phyloP scores from a whole-genome alignment of 129 eudicot species.

The Lonicera japonica region DNA sequence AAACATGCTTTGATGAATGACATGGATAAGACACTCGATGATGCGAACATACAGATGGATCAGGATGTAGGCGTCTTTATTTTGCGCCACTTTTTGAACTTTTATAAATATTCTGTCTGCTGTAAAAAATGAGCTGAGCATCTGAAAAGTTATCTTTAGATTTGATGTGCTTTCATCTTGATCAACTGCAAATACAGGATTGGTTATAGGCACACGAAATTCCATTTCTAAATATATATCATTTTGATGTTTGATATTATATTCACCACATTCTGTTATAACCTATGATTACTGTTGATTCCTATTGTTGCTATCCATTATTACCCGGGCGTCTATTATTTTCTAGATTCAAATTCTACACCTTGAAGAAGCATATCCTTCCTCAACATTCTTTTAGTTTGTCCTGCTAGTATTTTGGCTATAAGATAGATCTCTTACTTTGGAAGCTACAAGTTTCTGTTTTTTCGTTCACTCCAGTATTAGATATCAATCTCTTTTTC shows the following conservation, averaged over 20 bases:
- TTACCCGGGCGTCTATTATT: background rate
- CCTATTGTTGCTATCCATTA: background rate
- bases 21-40: slow-evolving; percentile 86
- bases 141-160: background rate
- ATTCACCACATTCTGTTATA: background rate
- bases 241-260: background rate
- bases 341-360: background rate
- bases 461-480: too few relatives aligned
- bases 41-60: slow-evolving; percentile 87
- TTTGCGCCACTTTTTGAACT: background rate
- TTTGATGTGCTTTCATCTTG: background rate
- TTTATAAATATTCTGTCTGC: slow-evolving; percentile 4
- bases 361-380: background rate
- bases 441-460: background rate
- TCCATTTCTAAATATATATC: background rate
- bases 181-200: background rate
- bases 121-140: background rate
- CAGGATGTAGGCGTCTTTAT: slow-evolving; percentile 73
- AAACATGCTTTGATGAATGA: slow-evolving; percentile 91
- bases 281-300: background rate
- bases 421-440: background rate
- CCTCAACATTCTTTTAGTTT: too few relatives aligned
- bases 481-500: background rate
- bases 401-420: background rate
- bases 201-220: too few relatives aligned